Conservation (phyloP, 2,329 filamentous ascomycete species). For the Talaromyces sp. region DNA sequence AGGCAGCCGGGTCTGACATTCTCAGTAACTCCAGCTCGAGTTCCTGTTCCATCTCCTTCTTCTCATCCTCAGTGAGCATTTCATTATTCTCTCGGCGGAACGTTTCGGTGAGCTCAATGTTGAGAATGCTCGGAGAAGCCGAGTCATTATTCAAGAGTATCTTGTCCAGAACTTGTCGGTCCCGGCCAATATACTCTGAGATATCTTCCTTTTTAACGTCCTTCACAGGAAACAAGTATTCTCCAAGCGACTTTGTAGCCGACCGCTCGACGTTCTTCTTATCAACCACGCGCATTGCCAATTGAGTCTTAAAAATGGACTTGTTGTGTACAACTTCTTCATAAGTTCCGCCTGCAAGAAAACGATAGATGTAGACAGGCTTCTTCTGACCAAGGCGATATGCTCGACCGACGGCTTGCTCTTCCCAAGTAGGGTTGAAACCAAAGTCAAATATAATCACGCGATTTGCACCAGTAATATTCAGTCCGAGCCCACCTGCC, state of each 20-base stretch:
- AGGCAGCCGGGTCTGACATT: slow-evolving; percentile 34
- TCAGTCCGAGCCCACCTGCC: slow-evolving; percentile 77
- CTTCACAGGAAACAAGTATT: slow-evolving; percentile 58
- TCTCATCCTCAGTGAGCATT: slow-evolving; percentile 58
- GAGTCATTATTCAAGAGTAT: slow-evolving; percentile 26
- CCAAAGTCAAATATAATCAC: slow-evolving; percentile 80
- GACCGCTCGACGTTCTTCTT: slow-evolving; percentile 69
- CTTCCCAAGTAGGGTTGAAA: slow-evolving; percentile 75
- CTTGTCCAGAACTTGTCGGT: slow-evolving; percentile 56
- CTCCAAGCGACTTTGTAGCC: slow-evolving; percentile 50
- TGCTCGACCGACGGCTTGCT: slow-evolving; percentile 79
- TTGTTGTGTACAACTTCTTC: slow-evolving; percentile 70
- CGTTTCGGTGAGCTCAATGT: slow-evolving; percentile 63
- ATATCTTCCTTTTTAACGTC: slow-evolving; percentile 51
- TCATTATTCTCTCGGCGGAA: slow-evolving; percentile 66
- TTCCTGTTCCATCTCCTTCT: slow-evolving; percentile 48
- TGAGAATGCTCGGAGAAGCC: slow-evolving; percentile 24
- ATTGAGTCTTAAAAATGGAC: slow-evolving; percentile 74
- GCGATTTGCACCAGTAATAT: slow-evolving; percentile 76
- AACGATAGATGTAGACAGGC: slow-evolving; percentile 76
- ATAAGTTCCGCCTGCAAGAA: slow-evolving; percentile 72
- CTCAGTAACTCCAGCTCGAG: slow-evolving; percentile 38
- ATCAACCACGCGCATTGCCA: slow-evolving; percentile 76
- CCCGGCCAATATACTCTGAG: slow-evolving; percentile 52
- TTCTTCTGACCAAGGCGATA: slow-evolving; percentile 82